Percentiles rank a stretch among this genome's conserved stretches.
Evolutionary conservation across 192 early-diverging fungal species (phyloP).

Genomic region (Jimgerdemannia flammicorona): DNA sequence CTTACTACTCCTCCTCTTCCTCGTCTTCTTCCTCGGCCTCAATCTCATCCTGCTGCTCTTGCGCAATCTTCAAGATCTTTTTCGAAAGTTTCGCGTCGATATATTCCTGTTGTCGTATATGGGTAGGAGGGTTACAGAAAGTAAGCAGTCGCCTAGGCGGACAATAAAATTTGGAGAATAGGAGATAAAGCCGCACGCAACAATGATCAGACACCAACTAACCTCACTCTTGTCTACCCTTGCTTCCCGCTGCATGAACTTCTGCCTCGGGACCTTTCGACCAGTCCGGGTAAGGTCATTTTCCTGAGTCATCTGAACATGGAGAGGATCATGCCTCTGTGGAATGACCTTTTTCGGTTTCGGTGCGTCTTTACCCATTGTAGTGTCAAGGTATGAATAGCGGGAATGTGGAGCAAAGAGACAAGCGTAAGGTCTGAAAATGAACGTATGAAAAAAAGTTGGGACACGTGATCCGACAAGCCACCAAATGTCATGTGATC

Average conservation of each 20-base stretch:
- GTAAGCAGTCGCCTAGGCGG: too few species aligned
- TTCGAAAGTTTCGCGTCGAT: slow-evolving; percentile 90
- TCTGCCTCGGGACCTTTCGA: slow-evolving; percentile 44
- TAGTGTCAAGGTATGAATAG: too few species aligned
- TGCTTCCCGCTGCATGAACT: slow-evolving; percentile 56
- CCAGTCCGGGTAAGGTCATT: slow-evolving; percentile 41
- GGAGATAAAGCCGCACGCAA: too few species aligned
- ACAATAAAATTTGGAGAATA: too few species aligned
- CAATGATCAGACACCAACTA: too few species aligned
- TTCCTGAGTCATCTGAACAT: slow-evolving; percentile 69
- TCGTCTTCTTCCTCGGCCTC: slow-evolving; percentile 44
- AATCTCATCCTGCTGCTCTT: slow-evolving; percentile 90
- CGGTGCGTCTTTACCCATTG: slow-evolving; percentile 50
- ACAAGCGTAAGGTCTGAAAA: too few species aligned
- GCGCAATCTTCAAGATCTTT: slow-evolving; percentile 84
- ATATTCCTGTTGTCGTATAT: slow-evolving; percentile 46
- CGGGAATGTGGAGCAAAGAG: too few species aligned
- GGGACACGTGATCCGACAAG: too few species aligned
- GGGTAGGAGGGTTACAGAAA: too few species aligned
- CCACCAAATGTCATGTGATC: too few species aligned
- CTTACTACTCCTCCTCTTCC: slow-evolving; percentile 40
- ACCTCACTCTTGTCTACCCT: slow-evolving; percentile 52
- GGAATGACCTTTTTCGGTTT: slow-evolving; percentile 26
- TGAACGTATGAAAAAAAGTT: too few species aligned
- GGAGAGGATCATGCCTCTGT: slow-evolving; percentile 81